A percentile compares a stretch with the other conserved stretches of the same genome.
These are phyloP conservation scores for Linaria vulgaris DNA, from an alignment of 257 asterid species.

Conservation along the genomic window DNA sequence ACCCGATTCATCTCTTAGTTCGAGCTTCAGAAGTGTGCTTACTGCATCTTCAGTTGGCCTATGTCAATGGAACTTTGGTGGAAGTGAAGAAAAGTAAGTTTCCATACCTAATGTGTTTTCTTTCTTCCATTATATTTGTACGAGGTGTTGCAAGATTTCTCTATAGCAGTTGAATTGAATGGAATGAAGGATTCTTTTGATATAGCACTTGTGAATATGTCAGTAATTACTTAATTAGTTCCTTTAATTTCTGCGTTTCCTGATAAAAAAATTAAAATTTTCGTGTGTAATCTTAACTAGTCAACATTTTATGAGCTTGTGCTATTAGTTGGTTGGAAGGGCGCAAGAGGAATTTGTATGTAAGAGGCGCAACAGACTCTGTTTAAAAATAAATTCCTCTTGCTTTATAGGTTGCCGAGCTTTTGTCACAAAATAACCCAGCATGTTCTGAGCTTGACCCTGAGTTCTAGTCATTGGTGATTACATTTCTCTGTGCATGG, in stretches of 20 bases:
- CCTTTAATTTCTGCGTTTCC: background rate
- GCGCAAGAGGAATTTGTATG: background rate
- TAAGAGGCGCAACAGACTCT: background rate
- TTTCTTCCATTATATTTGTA: background rate
- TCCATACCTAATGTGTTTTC: background rate
- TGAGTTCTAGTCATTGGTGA: background rate
- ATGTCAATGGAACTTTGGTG: constrained; percentile 80
- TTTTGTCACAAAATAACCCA: background rate
- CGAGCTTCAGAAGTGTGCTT: constrained; percentile 57
- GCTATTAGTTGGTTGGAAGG: background rate
- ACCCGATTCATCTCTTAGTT: constrained; percentile 35
- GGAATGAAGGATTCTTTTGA: too few species aligned
- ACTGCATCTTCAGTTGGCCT: constrained; percentile 89
- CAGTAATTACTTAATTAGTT: background rate
- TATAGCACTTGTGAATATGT: too few species aligned
- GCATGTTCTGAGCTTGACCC: background rate
- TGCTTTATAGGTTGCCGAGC: background rate
- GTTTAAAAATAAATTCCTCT: background rate
- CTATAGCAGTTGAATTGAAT: background rate
- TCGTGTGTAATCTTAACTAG: background rate
- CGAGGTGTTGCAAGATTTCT: background rate
- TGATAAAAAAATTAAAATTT: background rate
- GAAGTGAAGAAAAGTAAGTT: constrained; percentile 50
- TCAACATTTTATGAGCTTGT: background rate
- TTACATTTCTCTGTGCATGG: background rate